Conservation (phyloP, 164 flowering plant genomes). For the Annona cherimola region DNA sequence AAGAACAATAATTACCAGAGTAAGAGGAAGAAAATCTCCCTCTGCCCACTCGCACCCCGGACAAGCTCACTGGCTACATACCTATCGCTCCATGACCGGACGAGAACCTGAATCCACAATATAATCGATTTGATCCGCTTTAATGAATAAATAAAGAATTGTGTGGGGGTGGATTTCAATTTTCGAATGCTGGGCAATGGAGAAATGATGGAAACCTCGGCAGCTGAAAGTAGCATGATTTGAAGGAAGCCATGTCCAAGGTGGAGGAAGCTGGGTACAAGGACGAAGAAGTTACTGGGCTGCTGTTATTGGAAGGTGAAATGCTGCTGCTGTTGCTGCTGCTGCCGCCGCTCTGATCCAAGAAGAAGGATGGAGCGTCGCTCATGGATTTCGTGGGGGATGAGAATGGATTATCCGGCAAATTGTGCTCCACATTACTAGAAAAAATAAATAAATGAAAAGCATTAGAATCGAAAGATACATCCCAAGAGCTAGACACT, state of each 20-base stretch:
- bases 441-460: neutral
- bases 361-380: slow-evolving; percentile 20
- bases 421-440: slow-evolving; percentile 62
- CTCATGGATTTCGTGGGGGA: slow-evolving; percentile 48
- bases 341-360: neutral
- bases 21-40: neutral
- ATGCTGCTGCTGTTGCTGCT: neutral
- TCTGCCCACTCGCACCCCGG: slow-evolving; percentile 1
- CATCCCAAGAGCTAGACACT: neutral
- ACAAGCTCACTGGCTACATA: slow-evolving; percentile 27
- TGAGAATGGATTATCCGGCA: slow-evolving; percentile 89
- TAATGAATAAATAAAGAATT: neutral
- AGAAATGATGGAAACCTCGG: slow-evolving; percentile 43
- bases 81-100: slow-evolving; percentile 63
- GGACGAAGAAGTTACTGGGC: slow-evolving; percentile 25
- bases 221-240: slow-evolving; percentile 70
- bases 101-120: slow-evolving; percentile 43
- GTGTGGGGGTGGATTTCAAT: neutral
- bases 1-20: neutral
- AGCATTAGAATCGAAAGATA: neutral
- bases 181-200: neutral
- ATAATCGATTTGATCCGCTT: too few relatives aligned
- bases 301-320: slow-evolving; percentile 18
- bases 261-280: slow-evolving; percentile 44
- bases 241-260: slow-evolving; percentile 59